These are phyloP conservation scores for Backusella tarrabulga DNA, from an alignment of 192 early-diverging fungal genomes.

Conservation along the genomic window DNA sequence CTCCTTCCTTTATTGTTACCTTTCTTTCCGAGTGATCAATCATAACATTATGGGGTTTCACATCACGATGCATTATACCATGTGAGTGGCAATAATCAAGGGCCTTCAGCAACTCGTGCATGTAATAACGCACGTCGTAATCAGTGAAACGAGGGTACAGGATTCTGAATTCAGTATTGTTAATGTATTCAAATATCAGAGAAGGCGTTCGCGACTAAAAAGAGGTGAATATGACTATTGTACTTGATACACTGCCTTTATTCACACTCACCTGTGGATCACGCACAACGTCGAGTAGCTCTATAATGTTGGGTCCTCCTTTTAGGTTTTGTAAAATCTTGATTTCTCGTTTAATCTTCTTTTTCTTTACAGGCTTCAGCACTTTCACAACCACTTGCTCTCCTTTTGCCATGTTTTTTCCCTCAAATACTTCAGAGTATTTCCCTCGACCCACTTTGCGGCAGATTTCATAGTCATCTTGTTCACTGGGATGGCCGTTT, in stretches of 20 bases:
- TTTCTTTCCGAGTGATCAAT: slow-evolving; percentile 95
- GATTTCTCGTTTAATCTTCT: slow-evolving; percentile 99
- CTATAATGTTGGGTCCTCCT: slow-evolving; percentile 92
- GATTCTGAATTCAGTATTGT: slow-evolving; percentile 97
- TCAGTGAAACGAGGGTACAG: slow-evolving; percentile 94
- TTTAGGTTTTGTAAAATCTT: slow-evolving; percentile 97
- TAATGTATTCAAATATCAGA: slow-evolving; percentile 94
- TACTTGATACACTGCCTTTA: neutral
- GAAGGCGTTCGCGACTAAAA: slow-evolving; percentile 92
- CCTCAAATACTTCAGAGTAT: slow-evolving; percentile 99
- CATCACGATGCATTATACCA: slow-evolving; percentile 99
- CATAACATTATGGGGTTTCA: slow-evolving; percentile 99
- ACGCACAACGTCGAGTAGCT: slow-evolving; percentile 89
- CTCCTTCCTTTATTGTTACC: neutral
- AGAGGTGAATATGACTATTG: neutral
- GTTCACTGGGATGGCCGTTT: slow-evolving; percentile 46
- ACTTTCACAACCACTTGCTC: slow-evolving; percentile 97
- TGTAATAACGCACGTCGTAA: slow-evolving; percentile 95
- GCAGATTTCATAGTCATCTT: slow-evolving; percentile 98
- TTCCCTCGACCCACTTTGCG: slow-evolving; percentile 98
- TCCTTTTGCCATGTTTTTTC: slow-evolving; percentile 79
- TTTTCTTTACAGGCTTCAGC: slow-evolving; percentile 99
- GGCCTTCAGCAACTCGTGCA: slow-evolving; percentile 95
- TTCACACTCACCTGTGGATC: slow-evolving; percentile 74
- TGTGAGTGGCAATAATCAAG: slow-evolving; percentile 96